phyloP scores from a whole-genome alignment of 306 rosid genomes.

The Lotus japonicus region DNA sequence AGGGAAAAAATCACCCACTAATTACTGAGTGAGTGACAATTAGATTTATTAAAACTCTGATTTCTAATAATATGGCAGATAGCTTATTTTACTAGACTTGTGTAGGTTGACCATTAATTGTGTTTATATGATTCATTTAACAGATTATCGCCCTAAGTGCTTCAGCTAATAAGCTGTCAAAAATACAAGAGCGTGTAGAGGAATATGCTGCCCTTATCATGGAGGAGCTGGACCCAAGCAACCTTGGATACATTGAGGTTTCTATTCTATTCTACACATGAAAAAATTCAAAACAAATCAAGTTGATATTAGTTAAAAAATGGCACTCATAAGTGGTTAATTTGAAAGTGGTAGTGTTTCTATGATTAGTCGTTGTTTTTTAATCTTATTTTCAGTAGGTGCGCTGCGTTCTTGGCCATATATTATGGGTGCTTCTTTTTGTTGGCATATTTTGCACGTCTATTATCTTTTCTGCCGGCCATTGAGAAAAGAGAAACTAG shows the following conservation, averaged over 20 bases:
- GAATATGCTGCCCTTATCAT: slow-evolving; percentile 89
- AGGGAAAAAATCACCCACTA: background rate
- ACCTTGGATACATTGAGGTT: slow-evolving; percentile 77
- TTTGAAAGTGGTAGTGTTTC: background rate
- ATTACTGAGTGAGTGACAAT: background rate
- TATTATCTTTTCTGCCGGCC: no score
- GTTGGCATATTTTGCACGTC: no score
- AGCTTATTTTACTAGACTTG: background rate
- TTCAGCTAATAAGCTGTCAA: slow-evolving; percentile 70
- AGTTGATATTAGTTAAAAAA: background rate
- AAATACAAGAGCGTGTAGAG: slow-evolving; percentile 67
- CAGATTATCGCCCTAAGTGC: slow-evolving; percentile 80
- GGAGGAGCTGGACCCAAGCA: slow-evolving; percentile 86
- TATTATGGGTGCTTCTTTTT: no score
- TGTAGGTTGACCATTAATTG: background rate
- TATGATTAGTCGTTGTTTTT: background rate
- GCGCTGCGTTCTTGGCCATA: no score
- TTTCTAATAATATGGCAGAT: background rate
- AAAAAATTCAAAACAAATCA: background rate
- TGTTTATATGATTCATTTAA: background rate
- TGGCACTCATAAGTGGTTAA: background rate
- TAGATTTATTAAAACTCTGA: background rate
- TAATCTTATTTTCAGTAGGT: no score
- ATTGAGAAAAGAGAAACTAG: no score
- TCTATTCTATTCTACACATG: background rate